Evolutionary conservation across 2,329 filamentous ascomycete genomes (phyloP).

Genomic region (Penicillium sp.): DNA sequence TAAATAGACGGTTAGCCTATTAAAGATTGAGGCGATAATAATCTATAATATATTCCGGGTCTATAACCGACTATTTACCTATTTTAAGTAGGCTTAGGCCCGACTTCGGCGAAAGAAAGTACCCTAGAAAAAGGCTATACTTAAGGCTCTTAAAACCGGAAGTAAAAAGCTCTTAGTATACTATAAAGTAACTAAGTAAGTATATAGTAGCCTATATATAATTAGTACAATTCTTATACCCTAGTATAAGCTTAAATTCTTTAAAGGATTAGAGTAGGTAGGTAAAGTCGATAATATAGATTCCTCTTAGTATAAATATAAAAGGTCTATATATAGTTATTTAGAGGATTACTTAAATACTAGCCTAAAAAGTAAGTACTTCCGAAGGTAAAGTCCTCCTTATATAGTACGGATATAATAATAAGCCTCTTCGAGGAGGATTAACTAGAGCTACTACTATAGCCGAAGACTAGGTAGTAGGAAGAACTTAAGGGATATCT

Average conservation of each 20-base stretch:
- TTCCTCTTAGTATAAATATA: neutral
- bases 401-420: too few species aligned
- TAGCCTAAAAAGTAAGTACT: too few species aligned
- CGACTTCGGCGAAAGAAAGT: too few species aligned
- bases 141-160: neutral
- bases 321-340: neutral
- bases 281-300: neutral
- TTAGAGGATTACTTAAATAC: neutral
- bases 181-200: neutral
- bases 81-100: too few species aligned
- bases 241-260: constrained; percentile 2
- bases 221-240: constrained; percentile 2
- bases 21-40: too few species aligned
- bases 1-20: too few species aligned
- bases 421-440: too few species aligned
- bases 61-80: too few species aligned
- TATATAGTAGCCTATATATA: constrained; percentile 1
- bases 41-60: too few species aligned
- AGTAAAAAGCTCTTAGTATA: neutral
- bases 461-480: neutral
- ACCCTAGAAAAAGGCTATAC: neutral
- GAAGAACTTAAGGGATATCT: too few species aligned
- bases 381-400: too few species aligned
- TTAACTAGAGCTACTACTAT: neutral
- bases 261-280: too few species aligned